These are phyloP conservation scores for Endogone sp. DNA, from an alignment of 192 early-diverging fungal species.

Conservation along the genomic window DNA sequence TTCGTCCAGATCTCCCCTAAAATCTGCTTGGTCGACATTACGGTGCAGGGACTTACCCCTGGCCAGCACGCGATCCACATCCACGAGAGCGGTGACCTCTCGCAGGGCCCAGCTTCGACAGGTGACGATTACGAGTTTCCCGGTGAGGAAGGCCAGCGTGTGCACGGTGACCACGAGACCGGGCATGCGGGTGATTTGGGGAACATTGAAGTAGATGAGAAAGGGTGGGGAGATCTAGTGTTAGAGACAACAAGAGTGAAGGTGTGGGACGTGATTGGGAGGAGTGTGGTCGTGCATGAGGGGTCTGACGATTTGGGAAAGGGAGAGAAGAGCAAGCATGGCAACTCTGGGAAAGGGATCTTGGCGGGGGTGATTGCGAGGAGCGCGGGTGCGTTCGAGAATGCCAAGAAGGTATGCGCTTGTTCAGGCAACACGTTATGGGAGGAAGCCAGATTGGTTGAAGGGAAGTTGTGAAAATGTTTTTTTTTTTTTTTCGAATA, in stretches of 20 bases:
- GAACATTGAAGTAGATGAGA: conserved; percentile 57
- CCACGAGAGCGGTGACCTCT: conserved; percentile 80
- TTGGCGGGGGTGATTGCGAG: conserved; percentile 84
- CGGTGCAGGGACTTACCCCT: conserved; percentile 62
- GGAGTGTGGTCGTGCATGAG: conserved; percentile 73
- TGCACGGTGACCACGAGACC: conserved; percentile 39
- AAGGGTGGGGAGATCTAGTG: conserved; percentile 73
- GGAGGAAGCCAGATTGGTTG: conserved; percentile 67
- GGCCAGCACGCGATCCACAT: conserved; percentile 69
- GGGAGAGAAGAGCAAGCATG: conserved; percentile 31
- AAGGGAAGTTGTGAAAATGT: conserved; percentile 9
- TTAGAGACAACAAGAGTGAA: conserved; percentile 68
- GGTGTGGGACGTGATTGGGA: conserved; percentile 89
- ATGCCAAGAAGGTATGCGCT: conserved; percentile 81
- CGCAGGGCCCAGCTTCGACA: conserved; percentile 44
- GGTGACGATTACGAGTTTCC: conserved; percentile 55
- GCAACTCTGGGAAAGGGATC: conserved; percentile 57
- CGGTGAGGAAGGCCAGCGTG: conserved; percentile 10
- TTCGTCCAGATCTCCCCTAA: conserved; percentile 72
- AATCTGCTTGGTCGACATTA: conserved; percentile 78
- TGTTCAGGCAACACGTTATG: conserved; percentile 86
- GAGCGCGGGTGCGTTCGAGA: conserved; percentile 88
- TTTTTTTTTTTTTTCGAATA: too few relatives aligned
- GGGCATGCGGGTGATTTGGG: conserved; percentile 65
- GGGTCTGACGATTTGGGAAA: conserved; percentile 53